Percentiles rank a stretch among this genome's conserved stretches.
Evolutionary conservation across 2,329 filamentous ascomycete genomes (phyloP).

Genomic region (Massarina eburnea): DNA sequence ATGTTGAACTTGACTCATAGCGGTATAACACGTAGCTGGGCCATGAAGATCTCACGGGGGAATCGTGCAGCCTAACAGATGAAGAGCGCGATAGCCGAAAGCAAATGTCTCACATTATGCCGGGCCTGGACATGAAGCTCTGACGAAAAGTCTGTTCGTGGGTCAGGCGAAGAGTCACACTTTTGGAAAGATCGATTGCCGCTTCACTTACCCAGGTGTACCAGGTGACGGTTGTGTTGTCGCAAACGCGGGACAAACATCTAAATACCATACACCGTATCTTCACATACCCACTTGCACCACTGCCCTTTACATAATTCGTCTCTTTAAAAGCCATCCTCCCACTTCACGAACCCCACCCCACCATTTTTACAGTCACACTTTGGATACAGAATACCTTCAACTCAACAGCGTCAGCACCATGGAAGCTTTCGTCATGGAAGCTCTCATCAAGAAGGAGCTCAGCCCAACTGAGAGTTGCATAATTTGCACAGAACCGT

Average conservation of each 20-base stretch:
- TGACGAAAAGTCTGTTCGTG: too few species aligned
- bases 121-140: too few species aligned
- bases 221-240: background rate
- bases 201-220: too few species aligned
- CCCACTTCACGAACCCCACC: background rate
- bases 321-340: background rate
- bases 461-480: slow-evolving; percentile 30
- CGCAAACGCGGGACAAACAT: background rate
- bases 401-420: background rate
- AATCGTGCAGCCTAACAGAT: too few species aligned
- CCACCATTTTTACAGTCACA: background rate
- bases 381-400: background rate
- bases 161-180: too few species aligned
- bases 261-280: background rate
- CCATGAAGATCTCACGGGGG: too few species aligned
- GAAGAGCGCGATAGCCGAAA: too few species aligned
- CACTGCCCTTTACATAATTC: background rate
- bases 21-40: too few species aligned
- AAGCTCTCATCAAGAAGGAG: slow-evolving; percentile 25
- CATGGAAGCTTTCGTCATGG: slow-evolving; percentile 32
- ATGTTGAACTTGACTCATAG: background rate
- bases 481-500: slow-evolving; percentile 30
- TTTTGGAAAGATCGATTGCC: too few species aligned
- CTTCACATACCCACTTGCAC: background rate
- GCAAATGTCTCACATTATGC: too few species aligned